Evolutionary conservation across 345 rosid species (phyloP).

Genomic region (Lepidium didymum): DNA sequence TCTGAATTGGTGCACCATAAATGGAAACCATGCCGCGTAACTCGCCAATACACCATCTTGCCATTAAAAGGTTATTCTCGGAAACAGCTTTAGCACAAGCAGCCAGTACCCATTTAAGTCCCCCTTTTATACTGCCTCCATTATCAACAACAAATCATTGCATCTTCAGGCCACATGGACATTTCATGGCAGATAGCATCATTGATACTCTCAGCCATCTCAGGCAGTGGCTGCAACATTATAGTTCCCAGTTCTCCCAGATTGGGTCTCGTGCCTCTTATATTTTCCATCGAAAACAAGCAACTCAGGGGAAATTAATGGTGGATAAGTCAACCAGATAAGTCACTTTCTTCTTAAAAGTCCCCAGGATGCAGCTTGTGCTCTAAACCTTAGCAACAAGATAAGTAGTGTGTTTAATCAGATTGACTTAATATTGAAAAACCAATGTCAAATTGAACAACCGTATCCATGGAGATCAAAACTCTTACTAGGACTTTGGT

Average conservation of each 20-base stretch:
- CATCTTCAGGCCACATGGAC: conserved; percentile 16
- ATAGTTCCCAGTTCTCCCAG: conserved; percentile 50
- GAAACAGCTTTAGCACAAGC: conserved; percentile 42
- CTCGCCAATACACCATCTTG: conserved; percentile 36
- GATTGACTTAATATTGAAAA: background rate
- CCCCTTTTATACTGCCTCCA: conserved; percentile 32
- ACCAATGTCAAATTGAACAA: background rate
- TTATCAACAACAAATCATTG: conserved; percentile 3
- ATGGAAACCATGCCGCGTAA: conserved; percentile 38
- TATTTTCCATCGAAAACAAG: background rate
- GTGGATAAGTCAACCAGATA: background rate
- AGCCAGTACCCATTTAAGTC: conserved; percentile 30
- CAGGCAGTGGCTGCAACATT: conserved; percentile 51
- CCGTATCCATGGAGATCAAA: background rate
- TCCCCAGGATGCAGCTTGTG: background rate
- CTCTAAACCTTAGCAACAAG: background rate
- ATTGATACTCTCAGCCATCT: conserved; percentile 36
- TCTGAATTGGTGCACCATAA: conserved; percentile 44
- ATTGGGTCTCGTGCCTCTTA: background rate
- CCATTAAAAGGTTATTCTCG: conserved; percentile 27
- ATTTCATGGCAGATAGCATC: conserved; percentile 22
- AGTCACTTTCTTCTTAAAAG: background rate
- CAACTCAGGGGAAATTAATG: background rate
- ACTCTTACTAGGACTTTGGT: background rate
- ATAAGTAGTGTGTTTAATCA: background rate